Conservation (phyloP, 2,329 filamentous ascomycete species). For the Aspergillus neoniger region DNA sequence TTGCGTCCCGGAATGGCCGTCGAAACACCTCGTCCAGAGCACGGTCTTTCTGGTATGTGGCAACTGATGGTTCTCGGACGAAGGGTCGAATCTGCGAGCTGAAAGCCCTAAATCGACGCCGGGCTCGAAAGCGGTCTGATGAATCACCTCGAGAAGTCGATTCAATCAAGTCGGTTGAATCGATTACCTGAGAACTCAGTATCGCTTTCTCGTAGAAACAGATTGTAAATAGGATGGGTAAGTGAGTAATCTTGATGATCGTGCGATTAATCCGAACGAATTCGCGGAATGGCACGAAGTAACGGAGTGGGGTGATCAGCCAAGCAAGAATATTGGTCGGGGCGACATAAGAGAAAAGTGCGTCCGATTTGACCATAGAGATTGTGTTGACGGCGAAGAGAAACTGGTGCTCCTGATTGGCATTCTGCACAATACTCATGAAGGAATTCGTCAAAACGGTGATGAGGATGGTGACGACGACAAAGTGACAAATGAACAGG, state of each 20-base stretch:
- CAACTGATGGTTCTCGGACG: slow-evolving; percentile 80
- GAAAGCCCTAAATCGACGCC: slow-evolving; percentile 66
- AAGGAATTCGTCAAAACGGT: slow-evolving; percentile 97
- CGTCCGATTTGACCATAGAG: slow-evolving; percentile 98
- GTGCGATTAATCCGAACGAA: slow-evolving; percentile 87
- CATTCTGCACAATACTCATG: slow-evolving; percentile 91
- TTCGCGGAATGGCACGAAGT: slow-evolving; percentile 73
- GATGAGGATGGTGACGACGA: slow-evolving; percentile 90
- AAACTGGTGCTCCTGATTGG: slow-evolving; percentile 88
- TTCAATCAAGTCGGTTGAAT: slow-evolving; percentile 84
- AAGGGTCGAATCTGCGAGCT: slow-evolving; percentile 64
- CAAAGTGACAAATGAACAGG: slow-evolving; percentile 91
- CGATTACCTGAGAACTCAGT: slow-evolving; percentile 73
- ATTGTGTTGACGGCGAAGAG: slow-evolving; percentile 96
- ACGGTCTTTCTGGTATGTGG: slow-evolving; percentile 84
- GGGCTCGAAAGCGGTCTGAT: slow-evolving; percentile 59
- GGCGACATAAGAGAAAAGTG: slow-evolving; percentile 88
- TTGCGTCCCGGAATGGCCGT: slow-evolving; percentile 64
- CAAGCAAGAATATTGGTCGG: slow-evolving; percentile 90
- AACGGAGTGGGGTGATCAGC: slow-evolving; percentile 81
- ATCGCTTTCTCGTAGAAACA: slow-evolving; percentile 83
- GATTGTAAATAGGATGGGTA: slow-evolving; percentile 82
- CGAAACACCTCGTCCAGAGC: slow-evolving; percentile 91
- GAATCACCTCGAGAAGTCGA: slow-evolving; percentile 57
- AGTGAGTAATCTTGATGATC: slow-evolving; percentile 87